phyloP scores from a whole-genome alignment of 192 early-diverging fungal species.

The Mortierella hygrophila region DNA sequence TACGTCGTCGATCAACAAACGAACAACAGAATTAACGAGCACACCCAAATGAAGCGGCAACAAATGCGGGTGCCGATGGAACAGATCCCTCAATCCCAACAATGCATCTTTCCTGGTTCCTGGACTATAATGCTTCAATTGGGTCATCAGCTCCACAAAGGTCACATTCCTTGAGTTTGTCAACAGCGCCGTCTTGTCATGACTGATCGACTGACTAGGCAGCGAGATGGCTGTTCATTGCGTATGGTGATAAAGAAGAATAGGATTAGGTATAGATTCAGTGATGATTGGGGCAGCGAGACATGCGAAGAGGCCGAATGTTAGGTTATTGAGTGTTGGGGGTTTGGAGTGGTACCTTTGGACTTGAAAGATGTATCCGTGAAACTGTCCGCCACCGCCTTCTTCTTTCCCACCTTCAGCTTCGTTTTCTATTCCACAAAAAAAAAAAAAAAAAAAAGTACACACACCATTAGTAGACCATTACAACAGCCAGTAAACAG shows the following conservation, averaged over 20 bases:
- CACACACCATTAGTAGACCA: background rate
- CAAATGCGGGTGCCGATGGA: constrained; percentile 57
- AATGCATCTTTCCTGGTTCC: constrained; percentile 67
- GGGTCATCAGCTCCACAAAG: constrained; percentile 77
- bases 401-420: constrained; percentile 93
- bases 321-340: no score
- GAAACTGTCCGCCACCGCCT: constrained; percentile 77
- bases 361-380: constrained; percentile 90
- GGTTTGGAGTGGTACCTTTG: constrained; percentile 57
- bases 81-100: constrained; percentile 62
- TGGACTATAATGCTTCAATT: constrained; percentile 85
- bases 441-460: background rate
- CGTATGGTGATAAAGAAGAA: background rate
- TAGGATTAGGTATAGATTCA: no score
- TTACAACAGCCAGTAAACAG: background rate
- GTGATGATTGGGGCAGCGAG: background rate
- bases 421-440: constrained; percentile 78
- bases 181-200: constrained; percentile 78
- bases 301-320: no score
- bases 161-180: constrained; percentile 86
- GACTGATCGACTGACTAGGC: constrained; percentile 82
- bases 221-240: constrained; percentile 75
- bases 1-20: constrained; percentile 69
- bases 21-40: constrained; percentile 62
- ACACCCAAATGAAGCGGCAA: constrained; percentile 58